Evolutionary conservation across 2,329 filamentous ascomycete species (phyloP), one percentile per base, ranked within the genome.

Genomic region (Phialophora tarda): DNA sequence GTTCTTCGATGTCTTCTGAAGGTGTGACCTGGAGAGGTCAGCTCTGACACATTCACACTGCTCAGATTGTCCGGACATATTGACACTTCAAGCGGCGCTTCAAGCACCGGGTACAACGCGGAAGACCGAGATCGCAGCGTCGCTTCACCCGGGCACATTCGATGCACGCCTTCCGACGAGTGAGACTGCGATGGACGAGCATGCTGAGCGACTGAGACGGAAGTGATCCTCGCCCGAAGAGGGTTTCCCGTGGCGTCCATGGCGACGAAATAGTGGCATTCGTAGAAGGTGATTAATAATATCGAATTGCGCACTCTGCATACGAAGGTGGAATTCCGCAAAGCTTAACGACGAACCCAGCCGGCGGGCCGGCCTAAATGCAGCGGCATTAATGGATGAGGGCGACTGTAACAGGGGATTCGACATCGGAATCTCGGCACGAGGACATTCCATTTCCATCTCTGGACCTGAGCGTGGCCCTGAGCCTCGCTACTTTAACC

Each of bases 101-200:
- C 17, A 11, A n/a, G 34, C 56, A 59, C 8, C 56, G 30, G 14
- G 32, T 41, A 47, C 56, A 59, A 8, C n/a, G n/a, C 26, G 56
- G 56, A 44, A 59, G 30, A 12, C n/a, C 34, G 11, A 59, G 56
- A 34, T 59, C 56, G 56, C 56, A 59, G 7, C 56, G 34, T 41
- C 56, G 56, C 56, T 59, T 59, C n/a, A 44, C 56, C 3, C 34
- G 30, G 4, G 44, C 34, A 21, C 56, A 59, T 34, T 38, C 34
- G 21, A 24, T 12, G 34, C 56, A 59, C 34, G 56, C 28, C 34
- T 59, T 59, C 11, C 56, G 56, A 8, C 56, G 56, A 8, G 56
- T 34, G 23, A 23, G 34, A 47, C 56, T 59, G 30, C 41, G 56
- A 28, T 59, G 56, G 23, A 59, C 56, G 17, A 59, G 56, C 56